phyloP scores from a whole-genome alignment of 2,329 filamentous ascomycete genomes.

The Scedosporium boydii region DNA sequence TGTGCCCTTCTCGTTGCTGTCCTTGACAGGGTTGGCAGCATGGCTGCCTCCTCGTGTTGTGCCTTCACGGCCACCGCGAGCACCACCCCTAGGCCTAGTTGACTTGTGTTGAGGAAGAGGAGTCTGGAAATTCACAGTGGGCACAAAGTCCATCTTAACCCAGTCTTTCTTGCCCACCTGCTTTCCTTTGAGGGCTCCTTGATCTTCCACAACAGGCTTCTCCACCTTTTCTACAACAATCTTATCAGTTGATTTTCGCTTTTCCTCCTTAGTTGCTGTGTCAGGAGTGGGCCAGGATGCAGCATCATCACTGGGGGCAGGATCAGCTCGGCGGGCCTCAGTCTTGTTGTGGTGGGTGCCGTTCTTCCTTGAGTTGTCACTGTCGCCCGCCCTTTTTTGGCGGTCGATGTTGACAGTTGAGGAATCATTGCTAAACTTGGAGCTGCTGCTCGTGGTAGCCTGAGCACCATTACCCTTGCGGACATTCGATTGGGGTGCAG shows the following conservation, averaged over 20 bases:
- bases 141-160: constrained; percentile 74
- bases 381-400: constrained; percentile 33
- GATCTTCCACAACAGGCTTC: constrained; percentile 52
- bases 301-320: constrained; percentile 40
- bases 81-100: constrained; percentile 40
- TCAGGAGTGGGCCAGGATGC: constrained; percentile 87
- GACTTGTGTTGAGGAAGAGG: constrained; percentile 52
- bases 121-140: constrained; percentile 78
- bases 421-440: constrained; percentile 14
- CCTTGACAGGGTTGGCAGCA: constrained; percentile 5
- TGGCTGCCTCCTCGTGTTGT: constrained; percentile 19
- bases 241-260: constrained; percentile 62
- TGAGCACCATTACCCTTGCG: constrained; percentile 19
- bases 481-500: constrained; percentile 10
- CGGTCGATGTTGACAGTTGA: constrained; percentile 26
- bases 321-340: constrained; percentile 16
- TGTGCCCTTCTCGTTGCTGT: constrained; percentile 7
- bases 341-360: constrained; percentile 33
- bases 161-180: constrained; percentile 68
- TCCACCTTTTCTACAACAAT: constrained; percentile 45
- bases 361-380: constrained; percentile 16
- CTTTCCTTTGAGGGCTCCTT: constrained; percentile 34
- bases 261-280: constrained; percentile 58
- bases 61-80: constrained; percentile 30
- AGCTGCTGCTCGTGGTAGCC: constrained; percentile 9